Conservation (phyloP, 169 alveolate species). For the Cryptosporidium andersoni region DNA sequence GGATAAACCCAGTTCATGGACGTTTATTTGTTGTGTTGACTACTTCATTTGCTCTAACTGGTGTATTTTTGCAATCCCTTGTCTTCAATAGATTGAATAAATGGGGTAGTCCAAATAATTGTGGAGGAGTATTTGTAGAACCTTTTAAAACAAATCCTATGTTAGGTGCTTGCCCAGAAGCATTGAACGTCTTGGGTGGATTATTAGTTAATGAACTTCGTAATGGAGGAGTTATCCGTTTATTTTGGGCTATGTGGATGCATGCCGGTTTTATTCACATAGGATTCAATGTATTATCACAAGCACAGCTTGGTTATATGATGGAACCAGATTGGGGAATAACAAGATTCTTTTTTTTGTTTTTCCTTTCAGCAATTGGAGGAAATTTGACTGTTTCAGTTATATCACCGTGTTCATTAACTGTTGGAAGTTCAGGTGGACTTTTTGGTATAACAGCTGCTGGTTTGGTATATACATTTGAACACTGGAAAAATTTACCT, state of each 20-base stretch:
- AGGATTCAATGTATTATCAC: slow-evolving; percentile 82
- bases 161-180: slow-evolving; percentile 66
- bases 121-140: slow-evolving; percentile 70
- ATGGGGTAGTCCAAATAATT: slow-evolving; percentile 30
- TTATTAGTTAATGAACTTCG: slow-evolving; percentile 70
- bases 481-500: slow-evolving; percentile 65
- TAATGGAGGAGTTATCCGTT: slow-evolving; percentile 80
- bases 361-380: slow-evolving; percentile 80
- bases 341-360: slow-evolving; percentile 79
- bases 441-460: slow-evolving; percentile 89
- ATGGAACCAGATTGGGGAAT: slow-evolving; percentile 92
- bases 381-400: slow-evolving; percentile 85
- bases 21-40: slow-evolving; percentile 55
- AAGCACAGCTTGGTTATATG: slow-evolving; percentile 84
- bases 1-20: slow-evolving; percentile 71
- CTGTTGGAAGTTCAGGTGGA: slow-evolving; percentile 90
- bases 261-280: slow-evolving; percentile 87
- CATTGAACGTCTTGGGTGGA: slow-evolving; percentile 70
- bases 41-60: slow-evolving; percentile 67
- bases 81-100: slow-evolving; percentile 48
- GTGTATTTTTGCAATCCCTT: slow-evolving; percentile 56
- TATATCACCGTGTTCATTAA: slow-evolving; percentile 84
- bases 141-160: slow-evolving; percentile 39
- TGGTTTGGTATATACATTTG: slow-evolving; percentile 79
- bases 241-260: slow-evolving; percentile 85